Percentiles rank a stretch among this genome's conserved stretches.
Evolutionary conservation across 345 rosid genomes (phyloP).

Genomic region (Eucalyptus guilfoylei): DNA sequence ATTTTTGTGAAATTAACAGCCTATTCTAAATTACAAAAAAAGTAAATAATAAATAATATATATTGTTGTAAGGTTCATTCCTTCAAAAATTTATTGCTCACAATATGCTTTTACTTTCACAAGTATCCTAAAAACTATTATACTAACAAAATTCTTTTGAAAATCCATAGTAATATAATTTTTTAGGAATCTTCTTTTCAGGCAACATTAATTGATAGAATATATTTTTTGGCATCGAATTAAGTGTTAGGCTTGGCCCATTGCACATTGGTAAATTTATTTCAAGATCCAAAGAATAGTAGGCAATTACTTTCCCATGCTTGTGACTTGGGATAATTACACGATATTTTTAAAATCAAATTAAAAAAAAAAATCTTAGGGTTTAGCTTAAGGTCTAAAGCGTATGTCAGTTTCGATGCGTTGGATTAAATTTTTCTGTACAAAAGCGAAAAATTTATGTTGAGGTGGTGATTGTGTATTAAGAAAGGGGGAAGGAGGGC

Average conservation of each 20-base stretch:
- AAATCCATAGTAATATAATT: background rate
- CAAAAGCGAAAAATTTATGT: too few species aligned
- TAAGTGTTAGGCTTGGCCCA: background rate
- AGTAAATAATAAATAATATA: too few species aligned
- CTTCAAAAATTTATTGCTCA: too few species aligned
- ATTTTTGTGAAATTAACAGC: background rate
- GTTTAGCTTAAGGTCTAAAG: background rate
- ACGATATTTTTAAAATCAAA: too few species aligned
- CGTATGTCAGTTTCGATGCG: too few species aligned
- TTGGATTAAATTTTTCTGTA: too few species aligned
- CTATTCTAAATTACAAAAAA: too few species aligned
- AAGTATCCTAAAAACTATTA: too few species aligned
- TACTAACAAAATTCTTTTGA: background rate
- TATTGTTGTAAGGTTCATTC: too few species aligned
- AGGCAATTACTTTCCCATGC: fast-evolving
- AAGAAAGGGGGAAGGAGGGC: background rate
- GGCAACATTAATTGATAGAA: background rate
- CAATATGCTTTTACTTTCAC: fast-evolving
- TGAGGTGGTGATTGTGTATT: background rate
- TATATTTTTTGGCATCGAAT: background rate
- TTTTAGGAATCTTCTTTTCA: background rate
- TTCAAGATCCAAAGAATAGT: background rate
- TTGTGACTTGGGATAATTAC: background rate
- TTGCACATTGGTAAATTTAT: background rate
- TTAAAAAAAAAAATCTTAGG: background rate